Percentiles rank a stretch among this genome's conserved stretches.
phyloP scores from a whole-genome alignment of 768 basidiomycete species.

The Collybia nuda region DNA sequence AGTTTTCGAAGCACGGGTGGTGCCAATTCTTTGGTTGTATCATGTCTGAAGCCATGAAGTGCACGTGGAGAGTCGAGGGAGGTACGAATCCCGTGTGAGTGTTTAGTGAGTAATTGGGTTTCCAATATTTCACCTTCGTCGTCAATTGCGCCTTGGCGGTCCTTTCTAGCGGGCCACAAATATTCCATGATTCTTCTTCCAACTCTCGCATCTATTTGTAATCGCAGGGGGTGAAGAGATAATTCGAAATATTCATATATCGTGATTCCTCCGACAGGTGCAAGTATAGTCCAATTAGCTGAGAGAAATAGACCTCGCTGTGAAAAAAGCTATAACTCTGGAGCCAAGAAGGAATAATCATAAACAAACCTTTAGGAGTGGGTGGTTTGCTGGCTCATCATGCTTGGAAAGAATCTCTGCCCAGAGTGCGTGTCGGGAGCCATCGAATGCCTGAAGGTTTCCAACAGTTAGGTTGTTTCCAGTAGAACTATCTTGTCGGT shows the following conservation, averaged over 20 bases:
- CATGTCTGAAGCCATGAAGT: constrained; percentile 20
- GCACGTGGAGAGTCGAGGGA: constrained; percentile 54
- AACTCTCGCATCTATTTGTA: constrained; percentile 83
- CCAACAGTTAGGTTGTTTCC: constrained; percentile 74
- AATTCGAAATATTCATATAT: constrained; percentile 84
- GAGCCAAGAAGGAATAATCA: not conserved
- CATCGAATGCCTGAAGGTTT: constrained; percentile 85
- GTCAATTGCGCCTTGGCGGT: constrained; percentile 26
- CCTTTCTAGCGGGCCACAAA: constrained; percentile 71
- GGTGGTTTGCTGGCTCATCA: constrained; percentile 67
- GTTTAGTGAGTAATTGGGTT: constrained; percentile 7
- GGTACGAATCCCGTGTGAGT: constrained; percentile 24
- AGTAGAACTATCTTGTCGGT: constrained; percentile 84
- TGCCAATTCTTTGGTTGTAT: constrained; percentile 15
- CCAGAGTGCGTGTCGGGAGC: constrained; percentile 78
- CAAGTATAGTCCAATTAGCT: constrained; percentile 79
- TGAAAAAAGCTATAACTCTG: constrained; percentile 3
- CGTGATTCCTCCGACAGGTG: constrained; percentile 91
- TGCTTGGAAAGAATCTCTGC: constrained; percentile 85
- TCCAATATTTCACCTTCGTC: constrained; percentile 19
- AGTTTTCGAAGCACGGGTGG: constrained; percentile 49
- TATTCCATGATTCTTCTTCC: constrained; percentile 87
- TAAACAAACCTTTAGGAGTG: constrained; percentile 62
- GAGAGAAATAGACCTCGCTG: constrained; percentile 74
- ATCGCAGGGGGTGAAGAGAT: constrained; percentile 79